Conservation (phyloP, 345 rosid species). For the Eucalyptus urophylla region DNA sequence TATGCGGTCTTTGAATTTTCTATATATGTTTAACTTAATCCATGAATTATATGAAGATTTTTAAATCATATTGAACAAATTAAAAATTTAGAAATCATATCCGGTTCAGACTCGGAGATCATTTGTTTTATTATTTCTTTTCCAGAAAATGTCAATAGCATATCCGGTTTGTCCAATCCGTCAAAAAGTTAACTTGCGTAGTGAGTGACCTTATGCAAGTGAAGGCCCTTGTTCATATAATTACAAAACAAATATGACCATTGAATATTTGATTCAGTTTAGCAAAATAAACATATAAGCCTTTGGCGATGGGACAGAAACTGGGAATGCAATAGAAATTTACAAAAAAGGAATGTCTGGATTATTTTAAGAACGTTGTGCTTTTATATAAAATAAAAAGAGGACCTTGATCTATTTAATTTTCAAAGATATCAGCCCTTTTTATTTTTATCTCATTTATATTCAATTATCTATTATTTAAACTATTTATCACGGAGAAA, state of each 20-base stretch:
- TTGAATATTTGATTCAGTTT: background rate
- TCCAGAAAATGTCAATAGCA: background rate
- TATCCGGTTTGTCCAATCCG: background rate
- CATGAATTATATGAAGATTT: too few relatives aligned
- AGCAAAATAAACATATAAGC: too few relatives aligned
- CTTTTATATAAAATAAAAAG: too few relatives aligned
- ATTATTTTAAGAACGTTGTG: too few relatives aligned
- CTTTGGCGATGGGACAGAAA: background rate
- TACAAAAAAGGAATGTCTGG: background rate
- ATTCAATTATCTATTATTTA: background rate
- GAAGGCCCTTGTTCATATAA: background rate
- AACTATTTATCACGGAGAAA: background rate
- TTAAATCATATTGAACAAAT: background rate
- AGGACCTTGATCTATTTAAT: background rate
- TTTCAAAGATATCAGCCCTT: background rate
- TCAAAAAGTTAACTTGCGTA: background rate
- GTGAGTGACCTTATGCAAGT: background rate
- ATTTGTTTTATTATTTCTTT: too few relatives aligned
- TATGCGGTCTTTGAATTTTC: too few relatives aligned
- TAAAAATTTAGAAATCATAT: background rate
- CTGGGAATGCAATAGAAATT: background rate
- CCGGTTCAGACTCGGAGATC: too few relatives aligned
- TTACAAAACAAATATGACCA: background rate
- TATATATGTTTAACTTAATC: too few relatives aligned
- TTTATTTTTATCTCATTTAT: background rate